Conservation (phyloP, 768 basidiomycete genomes). For the Mycena rebaudengoi region DNA sequence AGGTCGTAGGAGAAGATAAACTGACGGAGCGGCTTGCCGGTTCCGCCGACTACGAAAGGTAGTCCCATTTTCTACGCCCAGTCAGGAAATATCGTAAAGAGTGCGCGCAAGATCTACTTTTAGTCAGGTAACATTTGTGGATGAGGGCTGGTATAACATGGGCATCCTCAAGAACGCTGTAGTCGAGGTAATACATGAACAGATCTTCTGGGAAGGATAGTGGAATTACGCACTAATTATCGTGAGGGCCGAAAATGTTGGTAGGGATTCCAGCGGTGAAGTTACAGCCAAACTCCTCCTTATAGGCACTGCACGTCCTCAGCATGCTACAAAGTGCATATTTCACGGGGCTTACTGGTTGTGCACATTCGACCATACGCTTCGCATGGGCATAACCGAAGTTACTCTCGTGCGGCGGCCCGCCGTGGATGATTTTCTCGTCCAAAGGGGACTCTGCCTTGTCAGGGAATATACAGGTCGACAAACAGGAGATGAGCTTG, state of each 20-base stretch:
- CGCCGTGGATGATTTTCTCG: constrained; percentile 91
- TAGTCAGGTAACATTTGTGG: constrained; percentile 92
- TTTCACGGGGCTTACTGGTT: constrained; percentile 72
- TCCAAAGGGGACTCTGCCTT: constrained; percentile 93
- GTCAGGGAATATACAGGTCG: constrained; percentile 97
- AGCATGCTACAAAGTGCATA: not conserved
- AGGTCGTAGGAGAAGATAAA: constrained; percentile 98
- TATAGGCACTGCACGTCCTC: constrained; percentile 77
- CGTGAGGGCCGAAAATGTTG: constrained; percentile 94
- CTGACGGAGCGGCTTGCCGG: constrained; percentile 93
- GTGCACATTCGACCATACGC: constrained; percentile 92
- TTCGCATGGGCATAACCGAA: constrained; percentile 98
- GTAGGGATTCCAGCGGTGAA: constrained; percentile 98
- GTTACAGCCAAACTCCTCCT: constrained; percentile 93
- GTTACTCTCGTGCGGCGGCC: constrained; percentile 93
- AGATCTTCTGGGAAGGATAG: not conserved
- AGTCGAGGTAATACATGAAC: constrained; percentile 3
- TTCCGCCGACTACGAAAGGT: constrained; percentile 90
- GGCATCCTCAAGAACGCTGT: constrained; percentile 85
- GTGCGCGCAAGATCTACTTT: constrained; percentile 60
- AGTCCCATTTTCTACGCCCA: constrained; percentile 71
- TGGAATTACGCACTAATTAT: constrained; percentile 79
- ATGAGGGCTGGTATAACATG: constrained; percentile 96
- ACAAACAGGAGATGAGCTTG: constrained; percentile 94
- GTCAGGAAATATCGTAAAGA: not conserved